Evolutionary conservation across 768 basidiomycete species (phyloP).

Genomic region (Tylopilus balloui): DNA sequence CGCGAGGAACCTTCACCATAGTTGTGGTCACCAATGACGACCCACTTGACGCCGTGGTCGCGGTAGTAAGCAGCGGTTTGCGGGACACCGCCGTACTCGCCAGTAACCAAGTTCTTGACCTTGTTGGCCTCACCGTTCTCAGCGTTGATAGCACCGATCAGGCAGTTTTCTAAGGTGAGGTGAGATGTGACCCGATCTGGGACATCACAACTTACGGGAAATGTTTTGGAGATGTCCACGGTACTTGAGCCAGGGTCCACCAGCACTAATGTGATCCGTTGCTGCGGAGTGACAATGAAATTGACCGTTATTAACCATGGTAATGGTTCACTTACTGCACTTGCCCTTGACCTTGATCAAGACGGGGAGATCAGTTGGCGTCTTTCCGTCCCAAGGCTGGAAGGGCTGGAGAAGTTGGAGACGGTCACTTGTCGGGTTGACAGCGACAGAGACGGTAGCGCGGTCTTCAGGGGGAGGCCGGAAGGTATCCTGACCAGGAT

Average conservation of each 20-base stretch:
- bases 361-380: constrained; percentile 81
- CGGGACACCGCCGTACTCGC: constrained; percentile 83
- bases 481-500: constrained; percentile 96
- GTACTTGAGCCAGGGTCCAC: constrained; percentile 99
- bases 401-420: constrained; percentile 90
- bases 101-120: constrained; percentile 85
- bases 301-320: not conserved
- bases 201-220: constrained; percentile 56
- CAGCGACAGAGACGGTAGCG: constrained; percentile 77
- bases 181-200: constrained; percentile 3
- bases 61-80: constrained; percentile 85
- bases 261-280: constrained; percentile 94
- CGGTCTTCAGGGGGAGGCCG: constrained; percentile 89
- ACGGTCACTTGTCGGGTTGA: constrained; percentile 81
- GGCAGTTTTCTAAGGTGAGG: constrained; percentile 71
- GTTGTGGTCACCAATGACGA: constrained; percentile 93
- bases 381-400: constrained; percentile 89
- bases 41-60: constrained; percentile 88
- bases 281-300: constrained; percentile 36
- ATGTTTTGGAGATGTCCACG: constrained; percentile 99
- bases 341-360: constrained; percentile 99
- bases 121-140: constrained; percentile 97
- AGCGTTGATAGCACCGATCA: constrained; percentile 95
- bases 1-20: constrained; percentile 98
- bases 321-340: constrained; percentile 68